These are phyloP conservation scores for Colletotrichum agaves DNA, from an alignment of 2,329 filamentous ascomycete genomes.

Conservation along the genomic window DNA sequence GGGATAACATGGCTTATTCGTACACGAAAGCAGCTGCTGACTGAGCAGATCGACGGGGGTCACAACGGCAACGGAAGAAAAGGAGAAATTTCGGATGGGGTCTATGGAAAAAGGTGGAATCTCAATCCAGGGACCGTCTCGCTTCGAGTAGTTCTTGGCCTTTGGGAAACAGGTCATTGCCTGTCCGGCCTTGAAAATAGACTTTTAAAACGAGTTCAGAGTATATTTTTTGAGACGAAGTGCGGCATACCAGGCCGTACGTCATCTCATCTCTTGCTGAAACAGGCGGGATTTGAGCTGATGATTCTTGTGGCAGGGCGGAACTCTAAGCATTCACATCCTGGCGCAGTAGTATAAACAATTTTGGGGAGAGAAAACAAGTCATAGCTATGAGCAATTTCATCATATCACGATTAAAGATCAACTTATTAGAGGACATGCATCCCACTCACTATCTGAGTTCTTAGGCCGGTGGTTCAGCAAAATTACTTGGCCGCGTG, in stretches of 20 bases:
- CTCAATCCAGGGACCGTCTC: constrained; percentile 6
- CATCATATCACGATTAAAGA: not conserved
- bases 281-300: constrained; percentile 26
- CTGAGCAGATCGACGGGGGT: not conserved
- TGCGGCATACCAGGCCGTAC: constrained; percentile 6
- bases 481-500: too few species aligned
- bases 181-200: not conserved
- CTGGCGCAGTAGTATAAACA: not conserved
- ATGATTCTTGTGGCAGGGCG: constrained; percentile 13
- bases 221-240: constrained; percentile 18
- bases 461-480: too few species aligned
- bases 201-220: constrained; percentile 8
- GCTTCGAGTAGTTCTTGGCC: not conserved
- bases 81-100: constrained; percentile 5
- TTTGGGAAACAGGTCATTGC: too few species aligned
- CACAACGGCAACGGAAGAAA: not conserved
- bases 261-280: constrained; percentile 31
- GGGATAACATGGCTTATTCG: not conserved
- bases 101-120: not conserved
- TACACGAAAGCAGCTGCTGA: not conserved
- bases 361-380: not conserved
- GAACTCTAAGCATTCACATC: constrained; percentile 15
- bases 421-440: too few species aligned
- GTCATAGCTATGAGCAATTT: not conserved
- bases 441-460: too few species aligned